Base-by-base conservation (phyloP, 2,329 filamentous ascomycete species). In the Trichophyton simii region DNA sequence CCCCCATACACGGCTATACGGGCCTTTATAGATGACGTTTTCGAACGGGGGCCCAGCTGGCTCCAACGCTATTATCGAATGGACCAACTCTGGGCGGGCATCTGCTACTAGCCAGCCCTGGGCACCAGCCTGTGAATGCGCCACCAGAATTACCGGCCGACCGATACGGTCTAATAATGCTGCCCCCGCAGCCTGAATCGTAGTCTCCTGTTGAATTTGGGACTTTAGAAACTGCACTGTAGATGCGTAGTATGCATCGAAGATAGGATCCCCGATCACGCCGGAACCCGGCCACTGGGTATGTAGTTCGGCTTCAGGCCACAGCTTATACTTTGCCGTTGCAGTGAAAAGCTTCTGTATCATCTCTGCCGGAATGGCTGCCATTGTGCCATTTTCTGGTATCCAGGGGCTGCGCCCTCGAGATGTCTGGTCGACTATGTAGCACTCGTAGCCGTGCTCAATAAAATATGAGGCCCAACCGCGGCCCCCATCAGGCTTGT, bases 21-120 rank as follows among this genome's bases (percentile, higher is more conserved):
- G 67, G 20, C 66, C 70, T 9, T 68, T 71, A 22, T 77, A 71
- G 22, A 74, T 69, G 11, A 68, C 70, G n/a, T 79, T 75, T 25
- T 65, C 69, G 64, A 79, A 82, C 0, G 80, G 81, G 0, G 82
- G 81, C 0, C 82, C 82, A 3, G 72, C 68, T 0, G 82, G 82
- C 65, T 84, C 82, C 11, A 85, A 63, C 0, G 77, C 73, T 1
- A 85, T 69, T 20, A 83, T 75, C 0, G 71, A 77, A 20, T 75
- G 75, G 1, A 83, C 77, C 0, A 79, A 70, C 0, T 76, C 65
- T 0, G 82, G 81, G 2, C 75, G 68, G 1, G 71, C 68, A 65
- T 85, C 82, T 1, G 77, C 78, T 7, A 79, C 72, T 7, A 79
- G 72, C 76, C 77, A 82, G 20, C 63, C 63, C 1, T 58, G 28